phyloP scores from a whole-genome alignment of 2,329 filamentous ascomycete genomes.

The Monilinia fructicola region DNA sequence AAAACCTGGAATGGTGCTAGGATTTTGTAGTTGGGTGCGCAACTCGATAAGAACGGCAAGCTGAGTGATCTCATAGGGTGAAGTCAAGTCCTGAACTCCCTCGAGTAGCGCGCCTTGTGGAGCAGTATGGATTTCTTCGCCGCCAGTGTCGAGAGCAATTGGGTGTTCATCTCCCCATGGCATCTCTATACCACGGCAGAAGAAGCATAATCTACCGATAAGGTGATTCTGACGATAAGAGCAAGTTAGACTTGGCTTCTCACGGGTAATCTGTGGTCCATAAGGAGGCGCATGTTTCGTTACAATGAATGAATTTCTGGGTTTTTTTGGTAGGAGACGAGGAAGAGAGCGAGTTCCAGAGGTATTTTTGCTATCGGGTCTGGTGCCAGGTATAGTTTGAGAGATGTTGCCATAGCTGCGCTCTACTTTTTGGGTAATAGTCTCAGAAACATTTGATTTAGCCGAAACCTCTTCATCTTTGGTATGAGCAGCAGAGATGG shows the following conservation, averaged over 20 bases:
- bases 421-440: not conserved
- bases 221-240: not conserved
- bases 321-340: not conserved
- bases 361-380: no score
- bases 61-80: not conserved
- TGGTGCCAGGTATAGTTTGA: not conserved
- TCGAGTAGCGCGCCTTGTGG: constrained; percentile 5
- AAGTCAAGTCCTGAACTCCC: not conserved
- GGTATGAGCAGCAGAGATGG: not conserved
- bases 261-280: rapidly evolving
- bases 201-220: constrained; percentile 10
- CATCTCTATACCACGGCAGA: constrained; percentile 3
- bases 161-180: constrained; percentile 14
- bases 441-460: no score
- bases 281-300: not conserved
- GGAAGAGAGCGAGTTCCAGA: no score
- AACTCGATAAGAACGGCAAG: not conserved
- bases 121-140: not conserved
- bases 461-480: not conserved
- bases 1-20: not conserved
- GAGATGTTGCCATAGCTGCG: rapidly evolving
- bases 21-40: not conserved
- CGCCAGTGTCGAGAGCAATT: not conserved
- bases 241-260: not conserved
- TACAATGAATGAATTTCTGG: not conserved